Percentiles rank a stretch among this genome's conserved stretches.
Evolutionary conservation across 176 grass and related monocot genomes (phyloP).

Genomic region (Avena atlantica): DNA sequence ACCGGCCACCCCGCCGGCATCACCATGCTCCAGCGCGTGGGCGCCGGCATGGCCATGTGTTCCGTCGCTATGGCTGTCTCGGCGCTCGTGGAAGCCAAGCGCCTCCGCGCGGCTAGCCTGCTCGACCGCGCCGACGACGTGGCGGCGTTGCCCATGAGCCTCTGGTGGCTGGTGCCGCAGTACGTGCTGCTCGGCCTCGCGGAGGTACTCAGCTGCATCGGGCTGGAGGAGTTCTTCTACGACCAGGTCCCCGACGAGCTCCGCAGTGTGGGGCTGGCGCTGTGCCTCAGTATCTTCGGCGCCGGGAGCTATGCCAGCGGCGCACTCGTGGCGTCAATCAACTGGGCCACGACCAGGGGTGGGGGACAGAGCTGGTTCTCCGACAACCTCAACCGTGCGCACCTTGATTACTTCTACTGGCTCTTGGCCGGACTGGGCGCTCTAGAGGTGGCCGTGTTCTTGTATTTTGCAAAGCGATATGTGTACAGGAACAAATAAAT

Average conservation of each 20-base stretch:
- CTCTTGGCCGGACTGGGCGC: conserved; percentile 54
- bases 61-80: conserved; percentile 51
- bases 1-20: conserved; percentile 59
- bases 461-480: conserved; percentile 50
- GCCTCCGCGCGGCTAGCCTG: conserved; percentile 54
- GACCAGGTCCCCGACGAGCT: conserved; percentile 62
- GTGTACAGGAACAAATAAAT: conserved; percentile 35
- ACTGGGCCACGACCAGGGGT: conserved; percentile 41
- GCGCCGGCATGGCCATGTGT: conserved; percentile 54
- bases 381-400: conserved; percentile 70
- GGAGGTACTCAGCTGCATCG: conserved; percentile 33
- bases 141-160: conserved; percentile 60
- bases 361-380: conserved; percentile 68
- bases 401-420: conserved; percentile 84
- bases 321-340: conserved; percentile 56
- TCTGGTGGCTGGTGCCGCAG: conserved; percentile 87
- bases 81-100: conserved; percentile 63
- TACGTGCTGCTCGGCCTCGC: conserved; percentile 64
- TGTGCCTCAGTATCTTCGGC: conserved; percentile 69
- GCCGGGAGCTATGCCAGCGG: conserved; percentile 60
- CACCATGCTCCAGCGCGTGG: conserved; percentile 74
- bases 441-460: conserved; percentile 46
- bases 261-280: conserved; percentile 63
- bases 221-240: conserved; percentile 79
- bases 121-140: conserved; percentile 38